phyloP scores from a whole-genome alignment of 164 flowering plant species.

The Macadamia tetraphylla region DNA sequence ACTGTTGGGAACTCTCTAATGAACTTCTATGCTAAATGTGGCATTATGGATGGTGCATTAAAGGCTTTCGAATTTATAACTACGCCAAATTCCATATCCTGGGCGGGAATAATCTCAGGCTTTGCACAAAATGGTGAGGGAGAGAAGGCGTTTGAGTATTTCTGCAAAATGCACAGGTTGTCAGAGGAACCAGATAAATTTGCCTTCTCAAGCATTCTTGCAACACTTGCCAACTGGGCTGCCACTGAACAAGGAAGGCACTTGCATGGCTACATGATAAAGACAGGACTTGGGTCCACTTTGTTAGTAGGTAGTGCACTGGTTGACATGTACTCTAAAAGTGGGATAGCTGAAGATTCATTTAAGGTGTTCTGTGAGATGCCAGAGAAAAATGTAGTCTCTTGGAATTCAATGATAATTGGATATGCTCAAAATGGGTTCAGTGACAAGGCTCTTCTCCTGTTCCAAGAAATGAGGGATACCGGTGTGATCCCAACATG shows the following conservation, averaged over 20 bases:
- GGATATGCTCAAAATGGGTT: constrained; percentile 26
- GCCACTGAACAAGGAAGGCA: constrained; percentile 17
- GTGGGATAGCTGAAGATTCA: constrained; percentile 22
- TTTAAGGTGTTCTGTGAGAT: constrained; percentile 13
- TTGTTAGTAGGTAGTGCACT: constrained; percentile 22
- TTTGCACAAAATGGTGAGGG: constrained; percentile 25
- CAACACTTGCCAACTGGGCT: constrained; percentile 13
- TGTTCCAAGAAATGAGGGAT: constrained; percentile 19
- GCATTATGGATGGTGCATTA: constrained; percentile 17
- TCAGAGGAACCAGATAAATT: constrained; percentile 22
- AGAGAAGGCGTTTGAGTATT: constrained; percentile 18
- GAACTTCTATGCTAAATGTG: constrained; percentile 26
- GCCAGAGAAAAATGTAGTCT: constrained; percentile 23
- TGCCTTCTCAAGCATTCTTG: constrained; percentile 23
- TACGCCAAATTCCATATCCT: constrained; percentile 18
- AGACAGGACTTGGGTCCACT: constrained; percentile 11
- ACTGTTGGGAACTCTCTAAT: constrained; percentile 24
- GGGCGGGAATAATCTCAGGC: constrained; percentile 25
- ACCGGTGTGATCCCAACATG: constrained; percentile 16
- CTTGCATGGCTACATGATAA: constrained; percentile 17
- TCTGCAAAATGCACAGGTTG: constrained; percentile 16
- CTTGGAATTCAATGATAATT: constrained; percentile 28
- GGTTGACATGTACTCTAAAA: constrained; percentile 28
- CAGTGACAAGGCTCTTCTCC: constrained; percentile 14
- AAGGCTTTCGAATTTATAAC: constrained; percentile 18